Evolutionary conservation across 78 protist genomes (phyloP).

Genomic region (Monosiga brevicollis): DNA sequence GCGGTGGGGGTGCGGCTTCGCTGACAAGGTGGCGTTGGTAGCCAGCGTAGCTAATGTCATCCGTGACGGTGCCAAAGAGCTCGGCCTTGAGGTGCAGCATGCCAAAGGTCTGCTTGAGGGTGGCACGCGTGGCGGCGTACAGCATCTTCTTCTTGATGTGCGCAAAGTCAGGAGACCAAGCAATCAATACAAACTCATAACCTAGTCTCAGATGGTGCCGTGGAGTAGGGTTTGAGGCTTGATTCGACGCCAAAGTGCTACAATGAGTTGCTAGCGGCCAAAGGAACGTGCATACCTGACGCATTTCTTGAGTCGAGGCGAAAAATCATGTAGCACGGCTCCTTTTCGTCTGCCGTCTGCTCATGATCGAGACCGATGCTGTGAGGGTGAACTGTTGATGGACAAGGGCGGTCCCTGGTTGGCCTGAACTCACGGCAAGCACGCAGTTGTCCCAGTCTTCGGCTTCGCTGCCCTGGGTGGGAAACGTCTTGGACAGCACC

Average conservation of each 20-base stretch:
- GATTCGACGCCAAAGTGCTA: no score
- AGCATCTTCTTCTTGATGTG: constrained; percentile 3
- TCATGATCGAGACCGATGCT: neutral
- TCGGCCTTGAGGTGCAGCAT: neutral
- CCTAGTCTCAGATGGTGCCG: no score
- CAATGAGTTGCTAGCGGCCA: no score
- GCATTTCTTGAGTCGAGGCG: neutral
- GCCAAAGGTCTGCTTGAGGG: neutral
- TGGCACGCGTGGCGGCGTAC: constrained; percentile 1
- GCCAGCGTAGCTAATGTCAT: neutral
- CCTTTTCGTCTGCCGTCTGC: neutral
- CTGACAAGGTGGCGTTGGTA: neutral
- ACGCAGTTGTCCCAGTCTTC: neutral
- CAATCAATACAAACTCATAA: neutral
- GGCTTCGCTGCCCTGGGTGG: neutral
- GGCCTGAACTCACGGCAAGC: neutral
- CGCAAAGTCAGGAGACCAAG: neutral
- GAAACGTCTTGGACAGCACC: neutral
- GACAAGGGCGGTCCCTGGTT: neutral
- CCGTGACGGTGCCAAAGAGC: neutral
- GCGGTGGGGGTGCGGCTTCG: neutral
- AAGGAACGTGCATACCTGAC: no score
- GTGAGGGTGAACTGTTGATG: neutral
- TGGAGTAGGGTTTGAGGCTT: no score
- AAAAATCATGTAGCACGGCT: neutral